phyloP scores from a whole-genome alignment of 164 flowering plant species.

The Malania oleifera region DNA sequence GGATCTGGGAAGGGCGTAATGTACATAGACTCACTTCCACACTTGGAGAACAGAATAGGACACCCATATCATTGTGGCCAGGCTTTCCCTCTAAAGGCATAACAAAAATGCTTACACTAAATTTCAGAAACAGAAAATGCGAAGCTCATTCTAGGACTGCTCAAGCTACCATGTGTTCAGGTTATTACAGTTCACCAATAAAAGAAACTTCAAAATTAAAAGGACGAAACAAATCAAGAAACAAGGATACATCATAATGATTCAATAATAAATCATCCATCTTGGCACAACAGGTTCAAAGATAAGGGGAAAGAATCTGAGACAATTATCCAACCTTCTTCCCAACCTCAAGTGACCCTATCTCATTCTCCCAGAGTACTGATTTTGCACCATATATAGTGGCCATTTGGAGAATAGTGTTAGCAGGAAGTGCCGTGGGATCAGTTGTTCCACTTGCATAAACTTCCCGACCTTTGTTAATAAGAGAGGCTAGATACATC shows the following conservation, averaged over 20 bases:
- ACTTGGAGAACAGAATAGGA: too few species aligned
- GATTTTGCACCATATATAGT: slow-evolving; percentile 83
- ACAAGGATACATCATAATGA: background rate
- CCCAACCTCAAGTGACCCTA: slow-evolving; percentile 82
- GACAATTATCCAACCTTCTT: slow-evolving; percentile 52
- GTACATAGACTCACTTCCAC: too few species aligned
- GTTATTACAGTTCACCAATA: background rate
- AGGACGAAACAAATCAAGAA: background rate
- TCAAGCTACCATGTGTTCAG: background rate
- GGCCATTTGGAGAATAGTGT: slow-evolving; percentile 65
- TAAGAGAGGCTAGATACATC: slow-evolving; percentile 86
- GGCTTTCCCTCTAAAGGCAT: too few species aligned
- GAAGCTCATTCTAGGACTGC: too few species aligned
- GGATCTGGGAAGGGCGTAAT: too few species aligned
- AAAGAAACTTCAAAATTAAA: background rate
- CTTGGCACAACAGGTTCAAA: background rate
- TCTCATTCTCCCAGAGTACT: slow-evolving; percentile 84
- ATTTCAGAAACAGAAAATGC: too few species aligned
- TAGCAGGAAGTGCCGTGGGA: slow-evolving; percentile 83
- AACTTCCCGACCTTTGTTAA: slow-evolving; percentile 88
- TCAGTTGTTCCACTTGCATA: slow-evolving; percentile 62
- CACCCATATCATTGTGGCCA: too few species aligned
- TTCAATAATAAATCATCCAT: background rate
- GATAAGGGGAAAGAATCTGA: background rate
- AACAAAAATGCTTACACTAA: too few species aligned